Conservation (phyloP, 2,329 filamentous ascomycete genomes). For the Sphaerulina populicola region DNA sequence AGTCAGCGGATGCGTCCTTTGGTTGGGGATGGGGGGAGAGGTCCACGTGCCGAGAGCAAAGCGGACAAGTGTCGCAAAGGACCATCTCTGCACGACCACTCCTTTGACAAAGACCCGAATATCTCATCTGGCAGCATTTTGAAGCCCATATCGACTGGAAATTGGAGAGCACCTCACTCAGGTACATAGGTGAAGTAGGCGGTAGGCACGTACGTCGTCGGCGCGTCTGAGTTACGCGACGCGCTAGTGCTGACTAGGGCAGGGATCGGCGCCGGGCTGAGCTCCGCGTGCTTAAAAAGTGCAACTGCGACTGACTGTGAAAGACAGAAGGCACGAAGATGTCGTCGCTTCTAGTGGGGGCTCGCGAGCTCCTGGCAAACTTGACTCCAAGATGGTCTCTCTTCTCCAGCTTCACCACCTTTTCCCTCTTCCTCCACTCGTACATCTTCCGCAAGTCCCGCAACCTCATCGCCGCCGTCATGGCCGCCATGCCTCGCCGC, state of each 20-base stretch:
- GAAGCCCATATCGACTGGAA: neutral
- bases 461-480: conserved; percentile 9
- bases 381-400: too few species aligned
- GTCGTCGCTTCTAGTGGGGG: conserved; percentile 1
- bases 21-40: neutral
- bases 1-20: conserved; percentile 2
- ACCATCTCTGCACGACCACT: conserved; percentile 36
- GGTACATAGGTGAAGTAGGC: neutral
- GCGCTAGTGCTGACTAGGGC: neutral
- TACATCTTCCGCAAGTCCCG: neutral
- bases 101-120: conserved; percentile 22
- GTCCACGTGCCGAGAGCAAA: conserved; percentile 37
- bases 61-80: conserved; percentile 42
- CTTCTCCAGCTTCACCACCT: neutral
- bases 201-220: neutral
- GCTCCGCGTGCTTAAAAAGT: neutral
- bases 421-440: conserved; percentile 6
- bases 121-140: conserved; percentile 27
- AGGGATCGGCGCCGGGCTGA: neutral
- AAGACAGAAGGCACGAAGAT: conserved; percentile 15
- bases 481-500: conserved; percentile 16
- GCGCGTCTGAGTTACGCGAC: conserved; percentile 1
- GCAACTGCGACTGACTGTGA: neutral
- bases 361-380: neutral
- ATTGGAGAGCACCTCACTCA: neutral